Evolutionary conservation across 1,139 yeast genomes (phyloP), one percentile per base, ranked within the genome.

Genomic region (Sugiyamaella sp.): DNA sequence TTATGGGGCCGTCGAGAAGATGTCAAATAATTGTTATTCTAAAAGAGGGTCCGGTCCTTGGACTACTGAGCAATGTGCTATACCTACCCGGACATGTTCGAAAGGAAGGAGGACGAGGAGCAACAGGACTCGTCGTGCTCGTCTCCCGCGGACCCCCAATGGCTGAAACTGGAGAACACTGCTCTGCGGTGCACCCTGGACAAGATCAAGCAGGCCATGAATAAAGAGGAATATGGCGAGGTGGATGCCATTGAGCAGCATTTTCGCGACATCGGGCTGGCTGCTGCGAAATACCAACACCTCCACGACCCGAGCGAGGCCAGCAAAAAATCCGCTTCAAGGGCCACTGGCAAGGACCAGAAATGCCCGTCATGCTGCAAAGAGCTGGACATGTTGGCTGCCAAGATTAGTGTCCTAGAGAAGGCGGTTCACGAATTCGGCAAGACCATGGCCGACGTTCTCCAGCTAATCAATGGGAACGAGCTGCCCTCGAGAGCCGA

Each of bases 231-330:
- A 22, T 17, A 25, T 22, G 44, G 37, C 14, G 44, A 46, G 14
- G 37, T 46, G 24, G 50, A 46, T 17, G 38, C 50, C n/a, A 46
- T 46, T 17, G 50, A 46, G 25, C 50, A 38, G 39, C 48, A 33
- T 33, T 44, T 44, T 33, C 39, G 41, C 5, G 48, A 44, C n/a
- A 44, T 44, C 9, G 48, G 40, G 12, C 29, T 44, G 16, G 29
- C 48, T 8, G 40, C 48, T 21, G 48, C 29, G 17, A 44, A 44
- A 24, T 44, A 44, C 33, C 19, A 22, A 17, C 39, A 44, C 3
- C 48, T 29, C 22, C 40, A 32, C 22, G 40, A 24, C 14, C 33
- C 32, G 2, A 22, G 14, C 8, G 40, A 44, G 2, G 3, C 10
- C 16, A 5, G 14, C 8, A 29, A 33, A 9, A 27, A 16, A 2